Evolutionary conservation across 2,329 filamentous ascomycete species (phyloP).

Genomic region (Alternaria metachromatica): DNA sequence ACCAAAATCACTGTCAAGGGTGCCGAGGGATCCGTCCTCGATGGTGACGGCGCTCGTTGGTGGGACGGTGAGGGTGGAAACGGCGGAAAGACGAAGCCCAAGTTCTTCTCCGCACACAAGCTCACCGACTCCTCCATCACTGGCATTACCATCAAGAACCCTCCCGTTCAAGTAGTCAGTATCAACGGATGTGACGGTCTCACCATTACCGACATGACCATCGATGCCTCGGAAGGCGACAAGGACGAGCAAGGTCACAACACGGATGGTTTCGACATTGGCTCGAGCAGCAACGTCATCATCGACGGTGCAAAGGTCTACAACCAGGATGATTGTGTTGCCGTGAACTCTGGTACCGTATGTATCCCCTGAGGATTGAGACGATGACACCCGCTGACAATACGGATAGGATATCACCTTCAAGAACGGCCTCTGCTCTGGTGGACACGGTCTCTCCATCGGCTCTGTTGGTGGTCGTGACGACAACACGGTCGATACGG

Average conservation of each 20-base stretch:
- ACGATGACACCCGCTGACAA: not conserved
- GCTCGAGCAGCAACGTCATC: slow-evolving; percentile 54
- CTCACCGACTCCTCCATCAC: slow-evolving; percentile 59
- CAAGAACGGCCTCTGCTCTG: slow-evolving; percentile 55
- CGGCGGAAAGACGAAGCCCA: slow-evolving; percentile 53
- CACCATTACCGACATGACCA: slow-evolving; percentile 57
- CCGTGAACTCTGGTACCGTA: slow-evolving; percentile 61
- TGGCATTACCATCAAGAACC: slow-evolving; percentile 59
- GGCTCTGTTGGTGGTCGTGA: slow-evolving; percentile 63
- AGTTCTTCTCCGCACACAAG: slow-evolving; percentile 63
- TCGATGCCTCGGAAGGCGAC: slow-evolving; percentile 64
- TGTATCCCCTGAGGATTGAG: slow-evolving; percentile 8
- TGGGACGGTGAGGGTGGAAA: slow-evolving; percentile 57
- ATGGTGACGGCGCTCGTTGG: slow-evolving; percentile 63
- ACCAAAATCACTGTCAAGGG: slow-evolving; percentile 65
- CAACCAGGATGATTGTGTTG: slow-evolving; percentile 67
- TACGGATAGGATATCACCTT: slow-evolving; percentile 37
- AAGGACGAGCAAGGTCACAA: slow-evolving; percentile 50
- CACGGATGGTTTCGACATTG: slow-evolving; percentile 65
- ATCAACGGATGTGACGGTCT: slow-evolving; percentile 54
- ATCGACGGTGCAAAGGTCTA: slow-evolving; percentile 60
- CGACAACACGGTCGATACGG: slow-evolving; percentile 61
- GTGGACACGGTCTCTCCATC: slow-evolving; percentile 65
- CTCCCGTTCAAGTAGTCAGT: slow-evolving; percentile 61
- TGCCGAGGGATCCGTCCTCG: slow-evolving; percentile 60